Evolutionary conservation across 2,329 filamentous ascomycete species (phyloP), one percentile per base, ranked within the genome.

Genomic region (Diaporthe ampelina): DNA sequence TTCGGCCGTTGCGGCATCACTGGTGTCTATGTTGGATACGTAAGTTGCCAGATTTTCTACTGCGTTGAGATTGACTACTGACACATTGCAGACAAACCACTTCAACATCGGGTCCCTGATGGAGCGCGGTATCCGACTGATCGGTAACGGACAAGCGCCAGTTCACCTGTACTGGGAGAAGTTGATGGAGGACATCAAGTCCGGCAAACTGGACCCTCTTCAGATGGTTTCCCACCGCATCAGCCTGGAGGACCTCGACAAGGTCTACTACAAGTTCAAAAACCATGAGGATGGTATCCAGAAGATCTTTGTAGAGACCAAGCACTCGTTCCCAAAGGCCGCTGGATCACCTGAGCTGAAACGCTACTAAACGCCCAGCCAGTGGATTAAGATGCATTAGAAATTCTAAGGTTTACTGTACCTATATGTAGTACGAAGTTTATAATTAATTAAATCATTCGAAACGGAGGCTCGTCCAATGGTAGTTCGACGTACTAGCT

Each of bases 131-230:
- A 91, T 97, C 77, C 92, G 94, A 1, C 88, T 97, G 58, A 95
- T 91, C 57, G 90, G 90, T 24, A 91, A 91, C 78, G 90, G 90
- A 1, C 90, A 92, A 78, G 89, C 89, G 0, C 94, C 94, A 0
- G 94, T 97, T 0, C 94, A 96, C 79, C 90, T 92, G 79, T 97
- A 97, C 85, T 97, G 94, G 95, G 87, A 94, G 32, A 89, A 94
- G 4, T 86, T 97, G n/a, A 86, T 97, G 59, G 84, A 89, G 76
- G 85, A 86, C 83, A 93, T 97, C 76, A 88, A 92, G 78, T 87
- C 86, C 29, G 91, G 91, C 43, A 88, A 92, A 77, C 90, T 97
- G 56, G 91, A 97, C 75, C 94, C 94, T 0, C 83, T 93, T 48
- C 91, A 94, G 81, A 97, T 97, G 94, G 86, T 97, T 1, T 93